phyloP scores from a whole-genome alignment of 2,329 filamentous ascomycete genomes.

The Calonectria multiphialidica region DNA sequence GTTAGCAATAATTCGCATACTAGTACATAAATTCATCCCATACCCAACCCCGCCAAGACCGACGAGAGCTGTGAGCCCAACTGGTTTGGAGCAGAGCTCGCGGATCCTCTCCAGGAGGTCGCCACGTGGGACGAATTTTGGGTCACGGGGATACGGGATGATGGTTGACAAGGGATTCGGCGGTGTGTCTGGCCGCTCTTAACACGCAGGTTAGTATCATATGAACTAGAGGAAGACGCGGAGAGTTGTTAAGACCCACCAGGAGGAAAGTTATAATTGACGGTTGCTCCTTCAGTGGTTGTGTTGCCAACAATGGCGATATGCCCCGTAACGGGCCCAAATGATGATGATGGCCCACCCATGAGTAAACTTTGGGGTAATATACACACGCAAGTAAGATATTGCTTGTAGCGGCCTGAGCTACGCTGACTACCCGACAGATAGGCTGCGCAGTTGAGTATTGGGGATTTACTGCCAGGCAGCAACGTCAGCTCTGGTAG shows the following conservation, averaged over 20 bases:
- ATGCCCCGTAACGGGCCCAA: background rate
- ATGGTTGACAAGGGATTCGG: background rate
- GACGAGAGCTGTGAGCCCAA: constrained; percentile 41
- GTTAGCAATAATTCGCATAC: background rate
- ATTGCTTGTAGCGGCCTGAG: background rate
- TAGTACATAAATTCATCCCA: too few species aligned
- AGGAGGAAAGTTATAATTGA: background rate
- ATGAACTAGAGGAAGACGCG: background rate
- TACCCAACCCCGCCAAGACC: constrained; percentile 48
- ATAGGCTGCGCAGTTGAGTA: background rate
- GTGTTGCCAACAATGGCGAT: background rate
- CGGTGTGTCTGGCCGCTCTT: background rate
- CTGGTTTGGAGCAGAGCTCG: constrained; percentile 34
- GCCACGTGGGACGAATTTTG: constrained; percentile 43
- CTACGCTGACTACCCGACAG: background rate
- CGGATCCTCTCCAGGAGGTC: constrained; percentile 40
- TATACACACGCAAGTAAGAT: background rate
- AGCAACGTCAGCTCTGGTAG: background rate
- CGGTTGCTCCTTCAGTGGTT: background rate
- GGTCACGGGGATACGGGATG: constrained; percentile 46
- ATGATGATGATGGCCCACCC: background rate
- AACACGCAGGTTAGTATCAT: too few species aligned
- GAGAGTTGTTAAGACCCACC: background rate
- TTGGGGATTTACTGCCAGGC: background rate
- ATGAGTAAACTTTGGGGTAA: background rate